Percentiles rank a stretch among this genome's conserved stretches.
phyloP scores from a whole-genome alignment of 139 green algal genomes.

The Chlamydomonas urium region DNA sequence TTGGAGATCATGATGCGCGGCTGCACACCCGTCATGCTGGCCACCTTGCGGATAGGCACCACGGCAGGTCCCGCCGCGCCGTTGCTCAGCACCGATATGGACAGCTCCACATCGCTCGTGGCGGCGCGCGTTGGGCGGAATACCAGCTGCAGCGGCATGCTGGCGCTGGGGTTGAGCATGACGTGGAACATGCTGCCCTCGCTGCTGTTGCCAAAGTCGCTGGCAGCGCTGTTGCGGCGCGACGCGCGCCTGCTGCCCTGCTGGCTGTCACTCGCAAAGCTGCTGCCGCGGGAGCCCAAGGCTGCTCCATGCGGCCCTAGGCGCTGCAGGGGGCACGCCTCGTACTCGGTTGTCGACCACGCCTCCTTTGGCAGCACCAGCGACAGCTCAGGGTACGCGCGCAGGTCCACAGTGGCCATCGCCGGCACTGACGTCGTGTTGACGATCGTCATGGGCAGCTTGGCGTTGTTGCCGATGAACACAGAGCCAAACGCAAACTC shows the following conservation, averaged over 20 bases:
- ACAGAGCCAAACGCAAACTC: conserved; percentile 50
- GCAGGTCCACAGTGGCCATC: conserved; percentile 28
- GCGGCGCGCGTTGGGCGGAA: conserved; percentile 34
- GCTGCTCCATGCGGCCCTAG: conserved; percentile 18
- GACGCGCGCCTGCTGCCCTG: neutral
- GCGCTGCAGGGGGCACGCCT: conserved; percentile 49
- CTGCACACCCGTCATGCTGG: conserved; percentile 34
- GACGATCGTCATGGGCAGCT: conserved; percentile 49
- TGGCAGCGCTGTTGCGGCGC: neutral
- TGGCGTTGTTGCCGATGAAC: conserved; percentile 45
- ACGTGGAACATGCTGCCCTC: conserved; percentile 24
- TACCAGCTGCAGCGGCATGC: conserved; percentile 36
- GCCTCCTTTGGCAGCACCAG: conserved; percentile 48
- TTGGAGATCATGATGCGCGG: conserved; percentile 53
- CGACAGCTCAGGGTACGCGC: conserved; percentile 40
- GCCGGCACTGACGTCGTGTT: conserved; percentile 57
- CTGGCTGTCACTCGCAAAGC: too few species aligned
- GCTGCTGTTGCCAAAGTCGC: neutral
- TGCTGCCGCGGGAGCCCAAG: neutral
- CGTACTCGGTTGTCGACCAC: conserved; percentile 56
- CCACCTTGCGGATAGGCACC: conserved; percentile 5
- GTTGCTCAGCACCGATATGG: neutral
- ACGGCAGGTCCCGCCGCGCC: neutral
- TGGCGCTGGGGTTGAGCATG: conserved; percentile 23
- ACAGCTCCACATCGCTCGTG: neutral